A percentile compares a stretch with the other conserved stretches of the same genome.
phyloP scores from a whole-genome alignment of 768 basidiomycete genomes.

The Inosperma sp. region DNA sequence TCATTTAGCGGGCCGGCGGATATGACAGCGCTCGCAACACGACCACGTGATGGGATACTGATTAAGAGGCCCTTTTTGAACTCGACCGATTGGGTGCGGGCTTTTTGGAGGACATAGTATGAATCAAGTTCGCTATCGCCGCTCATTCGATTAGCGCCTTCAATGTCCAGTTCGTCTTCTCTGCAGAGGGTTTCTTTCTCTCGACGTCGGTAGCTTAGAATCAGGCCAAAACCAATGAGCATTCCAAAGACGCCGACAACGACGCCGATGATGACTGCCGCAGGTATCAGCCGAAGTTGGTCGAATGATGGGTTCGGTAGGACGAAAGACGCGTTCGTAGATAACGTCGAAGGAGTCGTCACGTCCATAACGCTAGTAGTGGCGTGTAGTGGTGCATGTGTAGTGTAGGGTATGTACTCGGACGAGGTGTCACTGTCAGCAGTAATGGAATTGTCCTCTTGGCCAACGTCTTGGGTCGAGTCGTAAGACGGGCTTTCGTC shows the following conservation, averaged over 20 bases:
- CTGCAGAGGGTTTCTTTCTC: background rate
- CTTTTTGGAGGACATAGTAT: background rate
- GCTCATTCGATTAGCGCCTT: background rate
- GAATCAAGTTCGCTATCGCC: background rate
- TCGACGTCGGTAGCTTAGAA: background rate
- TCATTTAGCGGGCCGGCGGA: no score
- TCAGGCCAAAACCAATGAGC: background rate
- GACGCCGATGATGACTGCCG: background rate
- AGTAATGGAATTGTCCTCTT: no score
- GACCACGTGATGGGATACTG: slow-evolving; percentile 13
- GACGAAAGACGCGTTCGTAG: background rate
- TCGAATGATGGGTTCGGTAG: background rate
- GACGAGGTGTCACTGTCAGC: background rate
- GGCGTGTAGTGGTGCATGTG: background rate
- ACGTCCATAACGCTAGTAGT: background rate
- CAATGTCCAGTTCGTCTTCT: background rate
- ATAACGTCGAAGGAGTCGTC: background rate
- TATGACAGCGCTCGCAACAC: background rate
- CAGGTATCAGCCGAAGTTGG: background rate
- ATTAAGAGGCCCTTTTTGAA: slow-evolving; percentile 13
- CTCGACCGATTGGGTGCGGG: background rate
- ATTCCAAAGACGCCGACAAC: background rate
- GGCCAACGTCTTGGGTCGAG: no score
- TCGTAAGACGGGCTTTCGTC: no score
- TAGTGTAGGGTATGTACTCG: background rate